Evolutionary conservation across 441 rosid genomes (phyloP), one percentile per base, ranked within the genome.

Genomic region (Rhodomyrtus psidioides): DNA sequence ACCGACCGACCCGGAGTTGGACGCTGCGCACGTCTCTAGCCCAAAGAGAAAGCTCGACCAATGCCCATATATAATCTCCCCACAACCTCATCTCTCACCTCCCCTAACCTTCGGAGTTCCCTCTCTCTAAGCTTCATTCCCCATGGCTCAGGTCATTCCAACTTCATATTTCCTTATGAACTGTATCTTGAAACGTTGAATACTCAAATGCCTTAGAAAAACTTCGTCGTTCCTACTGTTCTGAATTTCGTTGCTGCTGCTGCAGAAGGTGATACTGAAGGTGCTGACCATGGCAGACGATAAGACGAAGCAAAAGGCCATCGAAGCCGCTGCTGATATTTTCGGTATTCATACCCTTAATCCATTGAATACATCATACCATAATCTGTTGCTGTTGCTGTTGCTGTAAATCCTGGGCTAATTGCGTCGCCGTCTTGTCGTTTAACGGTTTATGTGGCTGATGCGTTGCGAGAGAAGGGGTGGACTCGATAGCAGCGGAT

Each of bases 221-320:
- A 34, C 79, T 70, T 42, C 46, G 2, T 65, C 49, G 34, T 70
- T 10, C 49, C 46, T 34, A n/a, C 49, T 19, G 76, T 34, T 65
- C 76, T 26, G 49, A 26, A 39, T 85, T 21, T 51, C 15, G 53
- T n/a, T n/a, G n/a, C n/a, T 7, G 7, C 19, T 51, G 4, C 53
- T 85, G 93, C 94, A 93, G 97, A 97, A 97, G 91, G 90, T 94
- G 90, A 95, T 97, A 59, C 58, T 97, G 83, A 97, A 94, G 94
- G 94, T 97, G 30, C 82, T 96, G 90, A 94, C 98, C 85, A 97
- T 97, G 98, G 95, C 97, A 6, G 98, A 97, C 82, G 99, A 95
- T 2, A 97, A 91, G 84, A 94, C 98, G 6, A 97, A 95, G 92
- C 98, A 95, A 89, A 96, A 96, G 87, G 98, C 99, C 83, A 94